Conservation (phyloP, 2,329 filamentous ascomycete species). For the Alternaria sp. region DNA sequence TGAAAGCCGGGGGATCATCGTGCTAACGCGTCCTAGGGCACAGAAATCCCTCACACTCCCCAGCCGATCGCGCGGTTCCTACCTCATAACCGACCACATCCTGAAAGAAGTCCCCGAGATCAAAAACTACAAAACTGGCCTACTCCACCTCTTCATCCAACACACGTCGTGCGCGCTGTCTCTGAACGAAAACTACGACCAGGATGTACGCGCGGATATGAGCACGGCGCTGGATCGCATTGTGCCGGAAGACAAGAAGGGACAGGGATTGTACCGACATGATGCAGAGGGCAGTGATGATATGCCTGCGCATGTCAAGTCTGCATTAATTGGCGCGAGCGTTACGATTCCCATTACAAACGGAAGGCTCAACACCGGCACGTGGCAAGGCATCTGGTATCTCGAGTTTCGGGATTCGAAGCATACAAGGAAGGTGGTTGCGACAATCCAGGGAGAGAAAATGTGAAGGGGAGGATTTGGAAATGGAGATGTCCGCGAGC, state of each 20-base stretch:
- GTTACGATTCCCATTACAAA: conserved; percentile 91
- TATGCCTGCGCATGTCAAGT: conserved; percentile 97
- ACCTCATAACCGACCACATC: conserved; percentile 85
- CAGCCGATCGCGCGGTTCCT: conserved; percentile 78
- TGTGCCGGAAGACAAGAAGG: conserved; percentile 75
- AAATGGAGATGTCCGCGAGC: background rate
- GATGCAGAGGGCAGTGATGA: conserved; percentile 87
- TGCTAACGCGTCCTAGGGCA: conserved; percentile 50
- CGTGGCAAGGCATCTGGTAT: conserved; percentile 94
- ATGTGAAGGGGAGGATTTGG: conserved; percentile 38
- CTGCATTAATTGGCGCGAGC: conserved; percentile 84
- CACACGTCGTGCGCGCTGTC: conserved; percentile 92
- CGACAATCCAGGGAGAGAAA: conserved; percentile 92
- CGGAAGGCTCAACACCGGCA: conserved; percentile 74
- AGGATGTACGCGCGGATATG: conserved; percentile 91
- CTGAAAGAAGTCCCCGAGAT: conserved; percentile 78
- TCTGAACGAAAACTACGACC: conserved; percentile 91
- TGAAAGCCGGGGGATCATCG: background rate
- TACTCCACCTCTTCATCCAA: conserved; percentile 88
- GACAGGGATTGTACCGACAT: conserved; percentile 75
- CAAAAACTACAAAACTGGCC: conserved; percentile 74
- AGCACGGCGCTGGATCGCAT: conserved; percentile 90
- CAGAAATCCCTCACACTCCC: conserved; percentile 88
- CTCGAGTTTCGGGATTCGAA: conserved; percentile 82
- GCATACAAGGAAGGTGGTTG: conserved; percentile 83